Evolutionary conservation across 1,139 yeast species (phyloP).

Genomic region (Geotrichum phurueaensis): DNA sequence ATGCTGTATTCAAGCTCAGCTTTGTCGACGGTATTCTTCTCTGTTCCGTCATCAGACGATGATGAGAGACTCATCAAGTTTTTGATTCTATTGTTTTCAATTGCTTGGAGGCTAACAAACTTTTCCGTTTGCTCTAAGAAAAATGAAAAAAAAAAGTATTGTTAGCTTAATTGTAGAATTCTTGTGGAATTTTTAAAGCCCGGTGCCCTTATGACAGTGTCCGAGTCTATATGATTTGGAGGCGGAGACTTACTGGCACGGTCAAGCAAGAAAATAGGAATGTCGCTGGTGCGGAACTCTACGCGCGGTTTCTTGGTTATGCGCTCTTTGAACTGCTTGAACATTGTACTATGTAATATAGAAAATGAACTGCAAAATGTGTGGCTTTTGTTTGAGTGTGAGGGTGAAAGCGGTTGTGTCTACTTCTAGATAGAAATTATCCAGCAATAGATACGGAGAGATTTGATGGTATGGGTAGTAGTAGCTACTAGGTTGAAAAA

Average conservation of each 20-base stretch:
- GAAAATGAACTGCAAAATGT: neutral
- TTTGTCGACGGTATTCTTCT: neutral
- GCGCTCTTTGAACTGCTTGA: neutral
- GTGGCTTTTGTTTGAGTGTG: neutral
- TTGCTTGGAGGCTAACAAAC: conserved; percentile 11
- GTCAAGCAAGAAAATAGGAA: neutral
- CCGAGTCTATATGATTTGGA: neutral
- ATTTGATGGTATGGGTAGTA: neutral
- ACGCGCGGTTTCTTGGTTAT: neutral
- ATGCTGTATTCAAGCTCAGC: conserved; percentile 3
- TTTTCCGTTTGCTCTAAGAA: conserved; percentile 8
- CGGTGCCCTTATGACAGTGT: neutral
- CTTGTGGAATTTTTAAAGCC: neutral
- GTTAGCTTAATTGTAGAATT: neutral
- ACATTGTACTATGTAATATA: neutral
- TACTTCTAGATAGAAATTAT: neutral
- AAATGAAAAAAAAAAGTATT: neutral
- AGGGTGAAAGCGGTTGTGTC: neutral
- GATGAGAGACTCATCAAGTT: neutral
- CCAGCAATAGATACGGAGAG: neutral
- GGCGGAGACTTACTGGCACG: neutral
- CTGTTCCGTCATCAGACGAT: neutral
- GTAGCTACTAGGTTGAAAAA: neutral
- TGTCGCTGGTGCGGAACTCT: neutral
- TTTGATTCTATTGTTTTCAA: conserved; percentile 7